Evolutionary conservation across 1,139 yeast genomes (phyloP), one percentile per base, ranked within the genome.

Genomic region (Pichia sp.): DNA sequence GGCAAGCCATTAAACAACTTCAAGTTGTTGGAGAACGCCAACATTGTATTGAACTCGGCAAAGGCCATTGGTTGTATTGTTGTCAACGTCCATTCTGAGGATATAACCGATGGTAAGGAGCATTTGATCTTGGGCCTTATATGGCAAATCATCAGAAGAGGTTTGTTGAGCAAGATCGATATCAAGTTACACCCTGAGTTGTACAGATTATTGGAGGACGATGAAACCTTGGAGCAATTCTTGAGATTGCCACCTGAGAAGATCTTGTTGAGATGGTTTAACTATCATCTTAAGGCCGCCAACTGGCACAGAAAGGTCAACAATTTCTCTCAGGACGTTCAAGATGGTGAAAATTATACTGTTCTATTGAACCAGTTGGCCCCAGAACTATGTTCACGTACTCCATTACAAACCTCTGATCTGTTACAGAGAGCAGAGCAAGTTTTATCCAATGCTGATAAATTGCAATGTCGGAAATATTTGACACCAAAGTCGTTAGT

Each of bases 21-120:
- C 77, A 95, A 92, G 63, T 92, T 95, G 85, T 82, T 89, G 59
- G 99, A 93, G 75, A 93, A 93, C 72, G 97, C 99, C 53, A 93
- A 93, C 72, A 92, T 93, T 63, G 99, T 93, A 48, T 89, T 93
- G 73, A 93, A 93, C 71, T 93, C 99, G 3, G 99, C 99, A 44
- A 93, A 93, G 75, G 99, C 98, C 54, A 93, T 93, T 73, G 99
- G 98, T 24, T 93, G 98, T 77, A 89, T 93, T 54, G 99, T 93
- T 51, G 98, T 95, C 52, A 93, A 93, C 69, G 98, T 93, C 51
- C 98, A 93, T 66, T 88, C 98, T 4, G 98, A 93, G 70, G 98
- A 93, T 71, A 89, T 93, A 58, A 91, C 92, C 64, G 98, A 92
- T 64, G 99, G 99, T 64, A 89, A 87, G 65, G 99, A 93, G 73